These are phyloP conservation scores for Exophiala sideris DNA, from an alignment of 2,329 filamentous ascomycete species.

Conservation along the genomic window DNA sequence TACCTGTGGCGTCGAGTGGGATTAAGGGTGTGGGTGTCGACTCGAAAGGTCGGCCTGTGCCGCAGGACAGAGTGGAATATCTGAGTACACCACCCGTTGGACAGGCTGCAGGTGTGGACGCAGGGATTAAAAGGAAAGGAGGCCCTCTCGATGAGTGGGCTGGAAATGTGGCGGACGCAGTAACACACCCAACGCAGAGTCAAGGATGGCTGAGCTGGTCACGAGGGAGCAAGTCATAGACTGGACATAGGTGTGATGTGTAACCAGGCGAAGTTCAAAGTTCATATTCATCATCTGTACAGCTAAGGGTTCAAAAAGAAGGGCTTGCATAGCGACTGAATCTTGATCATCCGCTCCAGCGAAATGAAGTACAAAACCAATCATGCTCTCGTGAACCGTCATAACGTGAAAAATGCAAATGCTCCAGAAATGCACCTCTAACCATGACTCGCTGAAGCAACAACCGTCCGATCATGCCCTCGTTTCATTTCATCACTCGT, in stretches of 20 bases:
- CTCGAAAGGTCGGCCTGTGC: constrained; percentile 28
- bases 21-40: constrained; percentile 27
- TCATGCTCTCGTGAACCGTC: too few relatives aligned
- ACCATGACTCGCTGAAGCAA: too few relatives aligned
- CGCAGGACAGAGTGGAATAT: constrained; percentile 23
- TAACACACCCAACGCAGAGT: constrained; percentile 9
- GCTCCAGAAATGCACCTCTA: too few relatives aligned
- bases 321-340: too few relatives aligned
- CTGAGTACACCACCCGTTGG: neutral
- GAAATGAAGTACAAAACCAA: too few relatives aligned
- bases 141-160: constrained; percentile 25
- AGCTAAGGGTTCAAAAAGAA: too few relatives aligned
- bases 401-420: too few relatives aligned
- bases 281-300: neutral
- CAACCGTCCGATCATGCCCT: constrained; percentile 3
- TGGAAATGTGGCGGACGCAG: constrained; percentile 19
- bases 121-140: constrained; percentile 9
- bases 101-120: neutral
- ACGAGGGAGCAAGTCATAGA: constrained; percentile 12
- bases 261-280: neutral
- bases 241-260: neutral
- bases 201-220: constrained; percentile 22
- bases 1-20: constrained; percentile 10
- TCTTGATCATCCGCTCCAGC: too few relatives aligned
- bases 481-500: constrained; percentile 2